Conservation (phyloP, 352 stramenopile species). For the Globisporangium camurandrum region DNA sequence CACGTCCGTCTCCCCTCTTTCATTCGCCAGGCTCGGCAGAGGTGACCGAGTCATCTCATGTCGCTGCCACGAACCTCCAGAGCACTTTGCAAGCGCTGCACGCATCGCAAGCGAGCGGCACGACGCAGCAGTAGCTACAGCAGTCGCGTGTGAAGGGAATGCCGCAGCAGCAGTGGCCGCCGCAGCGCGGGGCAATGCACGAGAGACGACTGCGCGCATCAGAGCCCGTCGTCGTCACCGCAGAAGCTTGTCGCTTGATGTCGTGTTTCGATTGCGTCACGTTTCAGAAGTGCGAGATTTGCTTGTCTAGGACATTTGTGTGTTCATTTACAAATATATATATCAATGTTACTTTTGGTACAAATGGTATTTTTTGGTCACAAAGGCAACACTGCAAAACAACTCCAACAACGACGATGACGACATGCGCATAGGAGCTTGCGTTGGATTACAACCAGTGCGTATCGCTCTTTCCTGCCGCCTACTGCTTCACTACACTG, state of each 20-base stretch:
- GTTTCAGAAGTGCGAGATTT: background rate
- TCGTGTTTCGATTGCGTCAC: no score
- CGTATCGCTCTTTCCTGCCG: background rate
- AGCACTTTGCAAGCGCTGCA: background rate
- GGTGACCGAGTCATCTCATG: no score
- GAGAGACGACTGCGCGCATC: slow-evolving; percentile 9
- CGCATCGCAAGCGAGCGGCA: background rate
- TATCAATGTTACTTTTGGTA: background rate
- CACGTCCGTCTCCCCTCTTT: no score
- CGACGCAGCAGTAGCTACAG: background rate
- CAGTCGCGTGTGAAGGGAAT: background rate
- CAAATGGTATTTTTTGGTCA: no score
- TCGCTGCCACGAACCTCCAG: background rate
- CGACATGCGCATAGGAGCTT: background rate
- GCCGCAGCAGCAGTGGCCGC: background rate
- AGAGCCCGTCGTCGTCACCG: no score
- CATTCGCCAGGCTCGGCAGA: no score
- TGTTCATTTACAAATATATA: background rate
- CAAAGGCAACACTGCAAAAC: no score
- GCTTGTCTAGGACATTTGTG: background rate
- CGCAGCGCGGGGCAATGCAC: slow-evolving; percentile 7
- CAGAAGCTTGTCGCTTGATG: no score
- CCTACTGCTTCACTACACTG: no score
- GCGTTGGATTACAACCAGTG: background rate
- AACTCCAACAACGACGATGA: no score